Evolutionary conservation across 495 filamentous ascomycete species (phyloP), one percentile per base, ranked within the genome.

Genomic region (Trichoderma erinaceum): DNA sequence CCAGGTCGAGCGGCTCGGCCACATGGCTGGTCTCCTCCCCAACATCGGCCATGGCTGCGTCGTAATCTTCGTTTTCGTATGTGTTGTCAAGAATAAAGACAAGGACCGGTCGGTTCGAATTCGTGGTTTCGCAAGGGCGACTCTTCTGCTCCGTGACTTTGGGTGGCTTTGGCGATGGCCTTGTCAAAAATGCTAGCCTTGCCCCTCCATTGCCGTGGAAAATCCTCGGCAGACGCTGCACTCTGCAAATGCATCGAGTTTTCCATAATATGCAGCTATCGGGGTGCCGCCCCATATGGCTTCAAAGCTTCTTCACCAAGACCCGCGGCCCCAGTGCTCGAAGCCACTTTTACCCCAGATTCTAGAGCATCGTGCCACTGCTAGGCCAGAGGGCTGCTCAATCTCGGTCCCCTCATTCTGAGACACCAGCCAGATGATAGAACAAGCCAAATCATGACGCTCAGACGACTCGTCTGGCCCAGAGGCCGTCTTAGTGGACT

Each of bases 1-100:
- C 95, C 18, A 99, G 87, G 76, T 98, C 96, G 69, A 99, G 88
- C 63, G 93, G 93, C 78, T 96, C 93, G 3, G 91, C 88, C 46
- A 92, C 90, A 64, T 90, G 79, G 63, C 82, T 75, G 68, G 83
- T 79, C 68, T 82, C 82, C 73, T 92, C 90, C 73, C 88, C 90
- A 35, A 78, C 83, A 72, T 92, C 91, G 73, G 91, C 87, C 90
- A 93, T 93, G 44, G 61, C 69, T 16, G 56, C 27, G 16, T 61
- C 11, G 27, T 2, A 23, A 32, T 29, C 6, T 29, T 13, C 27
- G 56, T 23, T 61, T 27, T 0, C 63, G 15, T 32, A 4, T 67
- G 7, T 41, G 32, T 23, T 23, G 18, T 18, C 13, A 18, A 6
- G 56, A 63, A 29, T 35, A 27, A 23, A 21, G 1, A 6, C 16